A percentile compares a stretch with the other conserved stretches of the same genome.
Conservation (phyloP, 2,329 filamentous ascomycete genomes). For the Colletotrichum navitas region DNA sequence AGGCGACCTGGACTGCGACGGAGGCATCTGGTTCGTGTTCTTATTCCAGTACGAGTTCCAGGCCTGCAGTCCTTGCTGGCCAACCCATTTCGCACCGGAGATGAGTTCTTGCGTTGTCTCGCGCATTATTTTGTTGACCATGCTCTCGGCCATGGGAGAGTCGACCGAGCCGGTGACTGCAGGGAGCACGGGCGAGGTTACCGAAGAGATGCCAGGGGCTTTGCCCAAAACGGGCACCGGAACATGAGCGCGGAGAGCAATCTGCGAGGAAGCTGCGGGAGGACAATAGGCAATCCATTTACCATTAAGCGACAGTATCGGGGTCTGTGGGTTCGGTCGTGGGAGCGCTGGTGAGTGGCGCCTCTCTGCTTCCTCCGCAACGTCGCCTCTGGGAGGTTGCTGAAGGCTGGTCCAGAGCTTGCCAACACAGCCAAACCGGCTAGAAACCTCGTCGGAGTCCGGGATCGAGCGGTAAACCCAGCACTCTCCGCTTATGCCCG, state of each 20-base stretch:
- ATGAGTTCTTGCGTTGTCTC: constrained; percentile 85
- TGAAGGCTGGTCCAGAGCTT: constrained; percentile 95
- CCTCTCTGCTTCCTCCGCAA: constrained; percentile 61
- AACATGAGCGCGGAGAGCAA: constrained; percentile 76
- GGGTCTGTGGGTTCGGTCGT: constrained; percentile 65
- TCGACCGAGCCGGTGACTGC: constrained; percentile 76
- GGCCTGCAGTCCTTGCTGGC: constrained; percentile 80
- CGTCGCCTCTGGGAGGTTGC: constrained; percentile 64
- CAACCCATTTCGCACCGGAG: constrained; percentile 80
- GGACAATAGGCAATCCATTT: constrained; percentile 85
- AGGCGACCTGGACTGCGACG: constrained; percentile 60
- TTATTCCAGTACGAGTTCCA: constrained; percentile 87
- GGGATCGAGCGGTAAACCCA: constrained; percentile 76
- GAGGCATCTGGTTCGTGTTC: constrained; percentile 58
- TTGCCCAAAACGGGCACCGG: constrained; percentile 68
- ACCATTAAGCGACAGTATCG: constrained; percentile 76
- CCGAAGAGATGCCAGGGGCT: constrained; percentile 68
- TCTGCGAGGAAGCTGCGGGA: constrained; percentile 76
- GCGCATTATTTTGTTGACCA: constrained; percentile 82
- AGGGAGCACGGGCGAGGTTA: constrained; percentile 78
- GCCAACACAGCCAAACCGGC: constrained; percentile 75
- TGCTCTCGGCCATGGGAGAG: constrained; percentile 76
- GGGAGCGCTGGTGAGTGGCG: constrained; percentile 52
- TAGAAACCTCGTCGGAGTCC: constrained; percentile 56
- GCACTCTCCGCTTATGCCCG: constrained; percentile 87